These are phyloP conservation scores for Wickerhamomyces subpelliculosus DNA, from an alignment of 805 yeast species.

Conservation along the genomic window DNA sequence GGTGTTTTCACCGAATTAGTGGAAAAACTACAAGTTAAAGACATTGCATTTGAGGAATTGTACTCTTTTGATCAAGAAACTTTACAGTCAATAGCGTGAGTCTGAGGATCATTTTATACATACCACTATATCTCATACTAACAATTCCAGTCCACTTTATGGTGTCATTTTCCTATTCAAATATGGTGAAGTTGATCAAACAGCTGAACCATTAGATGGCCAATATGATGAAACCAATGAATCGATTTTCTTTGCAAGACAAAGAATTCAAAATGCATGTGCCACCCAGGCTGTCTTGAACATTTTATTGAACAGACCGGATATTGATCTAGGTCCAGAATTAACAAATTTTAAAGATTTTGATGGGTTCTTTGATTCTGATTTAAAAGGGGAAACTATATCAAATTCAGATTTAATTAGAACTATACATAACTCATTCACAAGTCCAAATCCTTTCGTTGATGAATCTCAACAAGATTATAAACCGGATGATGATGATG, in stretches of 20 bases:
- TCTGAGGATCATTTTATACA: background rate
- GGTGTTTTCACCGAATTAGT: slow-evolving; percentile 59
- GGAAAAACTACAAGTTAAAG: slow-evolving; percentile 44
- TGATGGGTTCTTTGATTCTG: slow-evolving; percentile 46
- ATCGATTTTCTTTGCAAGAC: slow-evolving; percentile 52
- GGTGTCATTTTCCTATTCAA: slow-evolving; percentile 62
- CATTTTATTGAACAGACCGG: slow-evolving; percentile 39
- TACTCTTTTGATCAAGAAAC: slow-evolving; percentile 43
- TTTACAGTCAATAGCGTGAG: slow-evolving; percentile 22
- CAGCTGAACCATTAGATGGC: slow-evolving; percentile 36
- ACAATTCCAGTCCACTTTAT: slow-evolving; percentile 33
- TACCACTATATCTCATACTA: slow-evolving; percentile 5
- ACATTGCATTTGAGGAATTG: slow-evolving; percentile 52
- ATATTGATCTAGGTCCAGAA: slow-evolving; percentile 41
- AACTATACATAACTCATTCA: slow-evolving; percentile 53
- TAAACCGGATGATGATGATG: slow-evolving; percentile 35
- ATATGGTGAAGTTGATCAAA: slow-evolving; percentile 37
- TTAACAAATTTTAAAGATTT: slow-evolving; percentile 42
- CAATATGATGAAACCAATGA: slow-evolving; percentile 29
- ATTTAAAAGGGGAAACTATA: slow-evolving; percentile 52
- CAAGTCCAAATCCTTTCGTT: slow-evolving; percentile 44
- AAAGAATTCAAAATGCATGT: slow-evolving; percentile 61
- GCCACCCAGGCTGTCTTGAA: slow-evolving; percentile 69
- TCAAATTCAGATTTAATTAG: slow-evolving; percentile 53
- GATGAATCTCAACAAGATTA: slow-evolving; percentile 28